Base-by-base conservation (phyloP, 2,329 filamentous ascomycete species). In the Aulographum hederae region DNA sequence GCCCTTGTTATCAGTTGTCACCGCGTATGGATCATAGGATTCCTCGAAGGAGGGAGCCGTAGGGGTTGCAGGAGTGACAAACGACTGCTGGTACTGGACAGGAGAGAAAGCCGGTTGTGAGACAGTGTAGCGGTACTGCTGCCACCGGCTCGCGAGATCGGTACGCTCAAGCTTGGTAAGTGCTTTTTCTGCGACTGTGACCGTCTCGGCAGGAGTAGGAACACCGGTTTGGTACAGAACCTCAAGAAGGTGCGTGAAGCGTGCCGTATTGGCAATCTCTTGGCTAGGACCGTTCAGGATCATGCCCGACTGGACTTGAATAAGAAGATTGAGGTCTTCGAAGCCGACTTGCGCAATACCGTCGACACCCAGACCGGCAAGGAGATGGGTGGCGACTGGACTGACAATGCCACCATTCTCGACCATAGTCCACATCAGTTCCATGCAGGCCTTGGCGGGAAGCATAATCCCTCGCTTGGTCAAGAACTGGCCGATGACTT, bases 1-100 rank as follows among this genome's bases (percentile, higher is more conserved):
- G 26, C 82, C 85, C 54, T 86, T 86, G 62, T 89, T 86, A 52
- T 98, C 89, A 20, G 82, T 93, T 41, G 70, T 84, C 45, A 79
- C 73, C 11, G 78, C 80, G 48, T 95, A 92, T 2, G 89, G 89
- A 47, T 98, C 89, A 45, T 78, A 91, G 5, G 73, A 74, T 41
- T 94, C 86, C 45, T 91, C 78, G 35, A 71, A 74, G 33, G 68
- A 67, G 4, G 73, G 64, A 5, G 67, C 62, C 5, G 65, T 65
- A 3, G 54, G 47, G 13, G 54, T 53, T 32, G 14, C 34, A 44
- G 46, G 31, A 43, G 41, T 34, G 8, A 13, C 4, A 65, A 65
- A n/a, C 60, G 48, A 11, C 51, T 44, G 17, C 60, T 26, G 48
- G 56, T 32, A 49, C 48, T 32, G 46, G 59, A 42, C 52, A 61